Base-by-base conservation (phyloP, 345 rosid genomes). In the Crucihimalaya himalaica region DNA sequence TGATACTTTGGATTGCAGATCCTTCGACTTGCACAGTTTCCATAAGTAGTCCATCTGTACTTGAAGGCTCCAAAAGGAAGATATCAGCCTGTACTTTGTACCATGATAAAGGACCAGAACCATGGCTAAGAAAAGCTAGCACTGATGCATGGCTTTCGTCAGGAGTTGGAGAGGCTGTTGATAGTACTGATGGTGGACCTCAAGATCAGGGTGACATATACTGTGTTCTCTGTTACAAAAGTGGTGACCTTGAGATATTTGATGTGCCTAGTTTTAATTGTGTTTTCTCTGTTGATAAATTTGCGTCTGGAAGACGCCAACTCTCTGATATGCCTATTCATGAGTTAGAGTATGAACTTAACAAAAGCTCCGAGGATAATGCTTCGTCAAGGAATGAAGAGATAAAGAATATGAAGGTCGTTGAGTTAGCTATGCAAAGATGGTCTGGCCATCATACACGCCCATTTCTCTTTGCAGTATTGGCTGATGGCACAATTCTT, bases 101-200 rank as follows among this genome's bases (percentile, higher is more conserved):
- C 86, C 96, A 92, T 76, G 99, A 95, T 80, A 88, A 82, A 71
- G 99, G 98, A 76, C 90, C 94, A 50, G 96, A 90, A 60, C 94
- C 97, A 63, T 92, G 98, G 99, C 89, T 95, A 52, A 83, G 97
- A 73, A 95, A 95, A 87, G 84, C 98, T 62, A 95, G 92, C 80
- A 84, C 92, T 31, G 98, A 92, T 81, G 97, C 99, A 67, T 95
- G 99, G 99, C 96, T 95, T 83, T 86, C 91, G 19, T 87, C 96
- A 19, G 98, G 98, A 32, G 57, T 90, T 78, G 90, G 86, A 75
- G 96, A 87, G 84, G 83, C 92, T 73, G 81, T 87, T 79, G 97
- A 92, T 64, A 83, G 96, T 84, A 83, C 85, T 77, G 97, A 94
- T 82, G 93, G 94, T 66, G 96, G 87, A 54, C 43, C 84, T 28